Conservation (phyloP, 2,329 filamentous ascomycete species). For the Phialophora chinensis region DNA sequence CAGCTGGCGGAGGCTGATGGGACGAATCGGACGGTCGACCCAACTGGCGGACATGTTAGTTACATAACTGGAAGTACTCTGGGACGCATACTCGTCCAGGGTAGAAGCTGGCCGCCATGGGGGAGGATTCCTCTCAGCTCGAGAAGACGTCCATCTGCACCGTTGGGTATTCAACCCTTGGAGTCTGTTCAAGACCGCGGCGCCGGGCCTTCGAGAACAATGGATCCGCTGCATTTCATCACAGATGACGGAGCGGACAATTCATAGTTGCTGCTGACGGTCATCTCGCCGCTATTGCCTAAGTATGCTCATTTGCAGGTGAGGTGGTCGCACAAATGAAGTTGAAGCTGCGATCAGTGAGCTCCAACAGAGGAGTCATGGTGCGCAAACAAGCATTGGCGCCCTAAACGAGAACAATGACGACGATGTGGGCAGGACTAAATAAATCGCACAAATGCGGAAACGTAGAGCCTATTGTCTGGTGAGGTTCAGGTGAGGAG, state of each 20-base stretch:
- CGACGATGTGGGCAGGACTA: neutral
- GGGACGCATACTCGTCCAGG: conserved; percentile 61
- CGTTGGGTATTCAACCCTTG: neutral
- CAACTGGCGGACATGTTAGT: conserved; percentile 64
- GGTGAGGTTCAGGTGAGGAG: conserved; percentile 3
- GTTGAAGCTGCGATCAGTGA: neutral
- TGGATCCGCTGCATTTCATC: conserved; percentile 36
- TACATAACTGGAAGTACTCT: conserved; percentile 17
- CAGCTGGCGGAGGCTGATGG: conserved; percentile 94
- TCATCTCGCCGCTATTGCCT: conserved; percentile 21
- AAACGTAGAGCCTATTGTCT: neutral
- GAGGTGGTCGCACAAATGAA: conserved; percentile 1
- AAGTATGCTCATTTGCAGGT: conserved; percentile 10
- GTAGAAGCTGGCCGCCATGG: conserved; percentile 65
- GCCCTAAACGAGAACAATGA: neutral
- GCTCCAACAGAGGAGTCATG: neutral
- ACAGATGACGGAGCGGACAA: conserved; percentile 17
- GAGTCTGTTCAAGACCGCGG: conserved; percentile 18
- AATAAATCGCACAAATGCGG: neutral
- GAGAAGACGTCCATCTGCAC: conserved; percentile 30
- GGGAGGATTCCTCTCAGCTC: conserved; percentile 49
- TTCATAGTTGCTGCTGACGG: conserved; percentile 14
- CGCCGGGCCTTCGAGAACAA: conserved; percentile 20
- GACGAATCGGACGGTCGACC: conserved; percentile 88
- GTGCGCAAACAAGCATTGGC: conserved; percentile 4